Conservation (phyloP, 306 rosid species). For the Myrica gale region DNA sequence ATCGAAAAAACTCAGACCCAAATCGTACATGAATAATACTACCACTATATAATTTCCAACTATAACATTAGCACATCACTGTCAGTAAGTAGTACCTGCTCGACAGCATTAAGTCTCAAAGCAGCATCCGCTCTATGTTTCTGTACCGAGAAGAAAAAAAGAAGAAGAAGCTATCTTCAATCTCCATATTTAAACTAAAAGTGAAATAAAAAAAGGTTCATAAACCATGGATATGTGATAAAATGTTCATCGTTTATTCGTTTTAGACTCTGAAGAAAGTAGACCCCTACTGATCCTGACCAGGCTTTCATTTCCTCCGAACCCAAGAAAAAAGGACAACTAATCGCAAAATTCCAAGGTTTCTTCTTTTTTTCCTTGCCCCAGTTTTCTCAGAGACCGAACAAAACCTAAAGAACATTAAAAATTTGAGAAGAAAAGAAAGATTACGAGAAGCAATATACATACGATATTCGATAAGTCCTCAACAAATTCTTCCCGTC, state of each 20-base stretch:
- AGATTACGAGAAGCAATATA: slow-evolving; percentile 33
- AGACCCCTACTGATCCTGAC: background rate
- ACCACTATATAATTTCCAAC: slow-evolving; percentile 6
- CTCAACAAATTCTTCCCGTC: slow-evolving; percentile 56
- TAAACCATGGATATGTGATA: background rate
- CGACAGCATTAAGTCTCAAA: slow-evolving; percentile 53
- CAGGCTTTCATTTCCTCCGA: slow-evolving; percentile 21
- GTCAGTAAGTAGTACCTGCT: slow-evolving; percentile 54
- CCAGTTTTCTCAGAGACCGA: slow-evolving; percentile 25
- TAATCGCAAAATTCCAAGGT: slow-evolving; percentile 1
- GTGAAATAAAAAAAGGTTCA: background rate
- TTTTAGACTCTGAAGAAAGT: slow-evolving; percentile 13
- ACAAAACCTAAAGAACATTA: slow-evolving; percentile 6
- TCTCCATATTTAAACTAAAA: slow-evolving; percentile 12
- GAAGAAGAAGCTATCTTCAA: slow-evolving; percentile 32
- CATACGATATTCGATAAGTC: slow-evolving; percentile 78
- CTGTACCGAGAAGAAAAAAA: slow-evolving; percentile 50
- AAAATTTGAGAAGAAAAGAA: background rate
- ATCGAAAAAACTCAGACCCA: slow-evolving; percentile 10
- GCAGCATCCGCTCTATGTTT: slow-evolving; percentile 55
- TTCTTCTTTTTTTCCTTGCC: slow-evolving; percentile 6
- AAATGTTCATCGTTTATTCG: background rate
- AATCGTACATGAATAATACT: slow-evolving; percentile 8
- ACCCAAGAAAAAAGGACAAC: background rate
- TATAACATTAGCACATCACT: background rate